Base-by-base conservation (phyloP, 1,284 basidiomycete genomes). In the Exsudoporus floridanus region DNA sequence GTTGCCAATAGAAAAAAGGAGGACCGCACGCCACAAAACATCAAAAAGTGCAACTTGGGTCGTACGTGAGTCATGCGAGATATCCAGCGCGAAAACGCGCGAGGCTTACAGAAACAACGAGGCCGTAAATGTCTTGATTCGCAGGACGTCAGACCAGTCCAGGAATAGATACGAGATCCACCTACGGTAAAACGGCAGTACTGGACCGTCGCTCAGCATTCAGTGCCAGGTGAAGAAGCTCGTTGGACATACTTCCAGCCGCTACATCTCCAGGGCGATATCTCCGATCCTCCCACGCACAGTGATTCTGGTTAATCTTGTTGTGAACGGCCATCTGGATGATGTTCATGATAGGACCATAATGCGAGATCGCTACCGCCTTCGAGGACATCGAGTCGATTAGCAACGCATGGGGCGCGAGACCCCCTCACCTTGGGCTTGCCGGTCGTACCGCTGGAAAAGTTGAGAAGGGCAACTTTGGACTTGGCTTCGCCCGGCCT, bases 361-460 rank as follows among this genome's bases (percentile, higher is more conserved):
- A 79, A 60, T 88, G 86, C 3, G 84, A 70, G 46, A 89, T 87
- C 3, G 76, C 76, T 2, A 89, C 83, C 5, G 84, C 86, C 79
- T 23, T 84, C 27, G n/a, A 12, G 4, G 31, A 10, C 8, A 16
- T 14, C 7, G 18, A 0, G 7, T 54, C 19, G 31, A 27, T 18
- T n/a, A 18, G 2, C 2, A 35, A 21, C 8, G 10, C 28, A 30
- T 30, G 1, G 3, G 18, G 2, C 35, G 9, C 7, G 37, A 10
- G 18, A 8, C 12, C 4, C 27, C 2, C 53, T 36, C 40, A 78
- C 80, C 73, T 88, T 88, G 9, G 85, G 83, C 43, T 77, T 77
- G 6, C 74, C 74, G 0, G 84, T 88, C 10, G 84, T 88, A 21
- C 90, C 90, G 46, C 84, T 88, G 1, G 86, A 89, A 66, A 91